Evolutionary conservation across 2,329 filamentous ascomycete genomes (phyloP), one percentile per base, ranked within the genome.

Genomic region (Exophiala dermatitidis): DNA sequence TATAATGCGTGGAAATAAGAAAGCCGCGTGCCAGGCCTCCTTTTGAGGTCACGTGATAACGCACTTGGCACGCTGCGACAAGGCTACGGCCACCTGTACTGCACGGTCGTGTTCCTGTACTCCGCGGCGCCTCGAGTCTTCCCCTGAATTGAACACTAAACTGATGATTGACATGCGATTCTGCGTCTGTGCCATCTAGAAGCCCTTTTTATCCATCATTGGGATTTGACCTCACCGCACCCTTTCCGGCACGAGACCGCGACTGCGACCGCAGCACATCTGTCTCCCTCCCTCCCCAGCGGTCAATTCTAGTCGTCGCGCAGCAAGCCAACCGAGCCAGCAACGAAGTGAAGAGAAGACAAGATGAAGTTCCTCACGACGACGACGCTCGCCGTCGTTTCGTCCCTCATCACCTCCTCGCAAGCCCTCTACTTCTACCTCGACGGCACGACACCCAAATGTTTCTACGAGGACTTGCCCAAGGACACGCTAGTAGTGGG

Each of bases 381-480:
- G 12, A 50, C 54, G 52, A 52, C 50, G 34, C 37, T 58, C 10
- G 37, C 54, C 10, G 55, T 50, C 5, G 30, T 54, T 10, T 41
- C 47, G 26, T 46, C 57, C 34, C 67, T 78, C 56, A 68, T 79
- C 44, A 67, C 78, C 34, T 82, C 83, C 56, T 82, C 86, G 58
- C 86, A 90, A 68, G 90, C 90, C 52, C 81, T 98, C 54, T 91
- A 95, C 82, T 95, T 98, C 79, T 97, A 87, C 77, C 84, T 97
- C 71, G 90, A 97, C 69, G 88, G 86, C 66, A 80, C 81, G 46
- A 76, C 81, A 61, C 85, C 88, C 63, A 96, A 94, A 75, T 98
- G 93, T 75, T 98, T 98, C 82, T 95, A 87, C 74, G 93, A 98
- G 76, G 91, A 97, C 72, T 81, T 98, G 55, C 90, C 93, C 62